Evolutionary conservation across 2,329 filamentous ascomycete species (phyloP), one percentile per base, ranked within the genome.

Genomic region (Volutella citrinella): DNA sequence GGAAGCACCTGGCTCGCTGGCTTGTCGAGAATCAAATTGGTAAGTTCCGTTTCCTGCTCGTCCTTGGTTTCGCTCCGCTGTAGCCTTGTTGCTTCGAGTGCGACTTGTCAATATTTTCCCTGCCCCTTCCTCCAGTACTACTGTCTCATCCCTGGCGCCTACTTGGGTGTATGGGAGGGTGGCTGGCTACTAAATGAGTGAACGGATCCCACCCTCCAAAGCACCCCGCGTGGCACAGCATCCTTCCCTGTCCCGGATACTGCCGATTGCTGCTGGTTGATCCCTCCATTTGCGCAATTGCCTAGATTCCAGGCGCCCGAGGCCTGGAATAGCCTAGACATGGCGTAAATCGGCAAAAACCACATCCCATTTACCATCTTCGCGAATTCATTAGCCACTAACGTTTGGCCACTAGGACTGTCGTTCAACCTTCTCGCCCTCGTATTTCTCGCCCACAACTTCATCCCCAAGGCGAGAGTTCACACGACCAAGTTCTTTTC

Each of bases 401-500:
- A n/a, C n/a, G n/a, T n/a, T n/a, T n/a, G n/a, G n/a, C n/a, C n/a
- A n/a, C 33, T 40, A 69, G 89, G 87, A 41, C 78, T 96, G 48
- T 87, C 88, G 10, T 74, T 93, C 61, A 95, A 94, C 60, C 80
- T 93, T 38, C 70, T 96, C 45, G 79, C 87, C 37, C 80, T 94
- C 46, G 79, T 96, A 46, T 80, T 84, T 59, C 79, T 95, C 46
- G 80, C 87, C 36, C 88, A 96, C 66, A 68, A 82, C 52, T 82
- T 84, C 56, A 88, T 95, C 58, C 89, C 91, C 32, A 83, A 82
- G 52, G 80, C 89, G 30, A 80, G 87, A 46, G 69, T 76, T 33
- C 80, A 85, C 54, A 95, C 89, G n/a, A 74, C 76, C 54, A 93
- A 90, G 51, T 95, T 95, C 70, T 89, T 95, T 66, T 76, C 80